Evolutionary conservation across 2,329 filamentous ascomycete genomes (phyloP), one percentile per base, ranked within the genome.

Genomic region (Phaeomoniella chlamydospora): DNA sequence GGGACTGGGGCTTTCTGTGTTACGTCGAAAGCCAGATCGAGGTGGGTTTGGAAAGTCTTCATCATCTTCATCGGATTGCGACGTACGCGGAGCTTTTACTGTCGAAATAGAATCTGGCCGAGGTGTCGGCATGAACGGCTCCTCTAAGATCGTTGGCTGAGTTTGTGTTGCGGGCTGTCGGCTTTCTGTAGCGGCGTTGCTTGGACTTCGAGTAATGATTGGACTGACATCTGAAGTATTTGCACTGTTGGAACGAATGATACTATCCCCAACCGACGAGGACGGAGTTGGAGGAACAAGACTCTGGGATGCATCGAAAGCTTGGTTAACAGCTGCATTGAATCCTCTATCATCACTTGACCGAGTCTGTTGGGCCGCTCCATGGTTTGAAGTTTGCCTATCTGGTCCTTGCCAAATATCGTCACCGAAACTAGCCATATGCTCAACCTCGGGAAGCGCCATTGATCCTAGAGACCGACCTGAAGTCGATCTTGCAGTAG

Each of bases 191-290:
- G 51, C 48, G 6, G 53, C 57, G 33, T 55, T 54, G 39, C 67
- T 67, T 4, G 68, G 63, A n/a, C 64, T 67, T 35, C 62, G 58
- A 43, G 64, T 69, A 52, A 80, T 77, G 37, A 80, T 80, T 2
- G 77, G 77, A 48, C 74, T 79, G 42, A 80, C 74, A 17, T 63
- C 63, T 34, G 68, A 65, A 5, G 75, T 78, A 42, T 73, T 75
- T 40, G 68, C 68, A 39, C 74, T 79, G 44, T 77, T 70, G 36
- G 70, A 76, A 41, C 75, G 61, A 22, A 56, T 61, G n/a, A 74
- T 55, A 29, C 58, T 66, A 36, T 59, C 62, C n/a, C 53, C 56
- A 37, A 57, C 55, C 22, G 56, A 58, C 14, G 68, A 68, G 30
- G 64, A 53, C 6, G 68, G 67, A 3, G 68, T 67, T 6, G 64